phyloP scores from a whole-genome alignment of 345 rosid species.

The Firmiana major region DNA sequence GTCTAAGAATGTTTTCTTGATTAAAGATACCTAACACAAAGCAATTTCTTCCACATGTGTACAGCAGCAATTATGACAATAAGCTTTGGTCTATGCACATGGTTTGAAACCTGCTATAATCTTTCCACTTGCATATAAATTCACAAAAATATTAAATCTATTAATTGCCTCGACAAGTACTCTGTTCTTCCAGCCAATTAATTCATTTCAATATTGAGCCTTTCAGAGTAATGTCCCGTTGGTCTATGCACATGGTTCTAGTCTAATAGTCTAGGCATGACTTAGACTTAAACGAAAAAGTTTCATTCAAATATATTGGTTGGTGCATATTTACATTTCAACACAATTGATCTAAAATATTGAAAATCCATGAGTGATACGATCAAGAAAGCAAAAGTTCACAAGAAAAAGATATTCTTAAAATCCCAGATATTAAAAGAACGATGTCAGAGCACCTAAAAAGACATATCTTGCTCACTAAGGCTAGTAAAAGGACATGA shows the following conservation, averaged over 20 bases:
- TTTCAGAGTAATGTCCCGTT: neutral
- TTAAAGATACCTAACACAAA: too few species aligned
- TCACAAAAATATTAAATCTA: too few species aligned
- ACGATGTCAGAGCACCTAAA: neutral
- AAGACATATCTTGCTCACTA: too few species aligned
- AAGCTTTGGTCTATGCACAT: too few species aligned
- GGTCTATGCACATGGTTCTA: too few species aligned
- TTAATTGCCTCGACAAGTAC: neutral
- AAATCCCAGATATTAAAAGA: neutral
- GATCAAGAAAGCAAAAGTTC: too few species aligned
- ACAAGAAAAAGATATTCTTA: neutral
- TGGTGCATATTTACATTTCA: neutral
- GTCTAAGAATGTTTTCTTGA: too few species aligned
- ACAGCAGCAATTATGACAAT: too few species aligned
- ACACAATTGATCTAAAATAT: neutral
- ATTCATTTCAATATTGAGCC: neutral
- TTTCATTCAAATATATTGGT: neutral
- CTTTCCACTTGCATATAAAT: too few species aligned
- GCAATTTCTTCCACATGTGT: too few species aligned
- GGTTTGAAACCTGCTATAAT: too few species aligned
- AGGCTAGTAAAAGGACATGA: neutral
- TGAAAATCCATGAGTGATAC: too few species aligned
- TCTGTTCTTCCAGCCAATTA: neutral
- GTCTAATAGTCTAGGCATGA: neutral
- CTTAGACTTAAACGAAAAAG: neutral